Evolutionary conservation across 2,329 filamentous ascomycete genomes (phyloP).

Genomic region (Seiridium cupressi): DNA sequence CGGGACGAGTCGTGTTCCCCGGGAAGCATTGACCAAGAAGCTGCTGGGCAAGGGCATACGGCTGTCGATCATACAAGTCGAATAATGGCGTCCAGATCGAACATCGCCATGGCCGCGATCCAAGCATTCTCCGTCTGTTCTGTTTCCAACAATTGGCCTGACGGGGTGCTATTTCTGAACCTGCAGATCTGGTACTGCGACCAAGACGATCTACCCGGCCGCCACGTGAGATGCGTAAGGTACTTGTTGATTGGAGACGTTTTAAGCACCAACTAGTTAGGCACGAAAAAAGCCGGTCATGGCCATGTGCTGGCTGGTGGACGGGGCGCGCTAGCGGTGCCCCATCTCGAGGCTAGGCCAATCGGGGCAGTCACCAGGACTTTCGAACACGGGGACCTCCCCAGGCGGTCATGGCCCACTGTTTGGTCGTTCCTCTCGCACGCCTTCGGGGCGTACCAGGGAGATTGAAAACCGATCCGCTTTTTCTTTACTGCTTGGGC

Average conservation of each 20-base stretch:
- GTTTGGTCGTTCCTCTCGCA: no score
- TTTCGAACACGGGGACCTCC: neutral
- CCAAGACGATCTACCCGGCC: slow-evolving; percentile 18
- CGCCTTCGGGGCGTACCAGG: no score
- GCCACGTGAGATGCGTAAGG: slow-evolving; percentile 1
- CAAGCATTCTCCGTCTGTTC: neutral
- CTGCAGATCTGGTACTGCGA: slow-evolving; percentile 18
- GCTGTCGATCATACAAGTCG: neutral
- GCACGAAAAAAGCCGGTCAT: neutral
- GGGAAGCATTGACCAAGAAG: neutral
- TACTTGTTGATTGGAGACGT: neutral
- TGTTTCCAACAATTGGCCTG: neutral
- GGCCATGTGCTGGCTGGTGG: neutral
- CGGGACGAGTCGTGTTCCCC: neutral
- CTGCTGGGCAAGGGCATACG: neutral
- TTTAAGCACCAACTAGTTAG: neutral
- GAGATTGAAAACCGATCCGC: no score
- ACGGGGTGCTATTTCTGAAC: neutral
- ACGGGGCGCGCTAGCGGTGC: no score
- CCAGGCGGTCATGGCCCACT: no score
- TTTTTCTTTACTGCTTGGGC: no score
- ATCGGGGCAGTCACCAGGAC: neutral
- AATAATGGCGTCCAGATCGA: neutral
- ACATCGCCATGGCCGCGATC: neutral
- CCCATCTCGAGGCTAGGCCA: neutral